Conservation (phyloP, 345 rosid genomes). For the Arabis alpina region DNA sequence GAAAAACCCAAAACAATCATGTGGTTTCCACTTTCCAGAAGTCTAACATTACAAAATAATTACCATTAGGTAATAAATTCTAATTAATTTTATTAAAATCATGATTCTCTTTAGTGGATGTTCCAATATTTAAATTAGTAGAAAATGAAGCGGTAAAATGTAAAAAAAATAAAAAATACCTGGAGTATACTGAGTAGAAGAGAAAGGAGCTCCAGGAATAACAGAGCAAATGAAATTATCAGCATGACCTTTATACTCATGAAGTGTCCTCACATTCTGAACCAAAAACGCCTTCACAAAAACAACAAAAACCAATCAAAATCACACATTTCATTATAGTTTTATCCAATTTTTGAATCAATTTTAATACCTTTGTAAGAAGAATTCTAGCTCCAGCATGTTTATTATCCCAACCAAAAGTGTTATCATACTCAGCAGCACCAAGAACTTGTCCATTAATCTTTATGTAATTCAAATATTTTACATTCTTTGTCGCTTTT, state of each 20-base stretch:
- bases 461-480: conserved; percentile 73
- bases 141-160: conserved; percentile 20
- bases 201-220: conserved; percentile 83
- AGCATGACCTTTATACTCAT: conserved; percentile 93
- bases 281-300: conserved; percentile 71
- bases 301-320: neutral
- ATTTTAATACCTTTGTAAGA: conserved; percentile 73
- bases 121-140: neutral
- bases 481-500: conserved; percentile 71
- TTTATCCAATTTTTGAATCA: neutral
- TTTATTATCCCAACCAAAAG: conserved; percentile 99
- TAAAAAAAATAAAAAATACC: conserved; percentile 54
- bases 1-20: neutral
- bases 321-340: neutral
- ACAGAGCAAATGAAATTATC: conserved; percentile 95
- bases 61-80: too few species aligned
- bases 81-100: too few species aligned
- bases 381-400: conserved; percentile 90
- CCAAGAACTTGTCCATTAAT: conserved; percentile 83
- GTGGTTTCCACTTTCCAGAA: neutral
- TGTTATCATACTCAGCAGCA: conserved; percentile 79
- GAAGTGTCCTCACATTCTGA: conserved; percentile 71
- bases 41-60: conserved; percentile 2
- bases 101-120: neutral
- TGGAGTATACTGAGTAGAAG: conserved; percentile 83